Conservation (phyloP, 345 rosid species). For the Salix dunnii region DNA sequence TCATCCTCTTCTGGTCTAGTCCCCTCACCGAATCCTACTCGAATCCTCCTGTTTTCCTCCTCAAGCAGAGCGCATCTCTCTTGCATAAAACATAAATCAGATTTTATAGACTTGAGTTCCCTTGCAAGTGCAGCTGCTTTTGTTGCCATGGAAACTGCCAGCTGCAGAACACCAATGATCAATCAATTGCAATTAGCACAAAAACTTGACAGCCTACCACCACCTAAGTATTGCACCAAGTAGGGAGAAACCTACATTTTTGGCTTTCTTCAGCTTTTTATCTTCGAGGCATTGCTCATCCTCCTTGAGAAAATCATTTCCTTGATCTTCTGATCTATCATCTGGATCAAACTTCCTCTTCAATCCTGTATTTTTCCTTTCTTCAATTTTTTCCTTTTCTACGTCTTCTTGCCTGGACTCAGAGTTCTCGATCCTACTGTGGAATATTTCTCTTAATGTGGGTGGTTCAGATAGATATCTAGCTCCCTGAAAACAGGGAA, state of each 20-base stretch:
- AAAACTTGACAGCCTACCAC: background rate
- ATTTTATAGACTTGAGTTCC: conserved; percentile 65
- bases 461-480: conserved; percentile 79
- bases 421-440: conserved; percentile 35
- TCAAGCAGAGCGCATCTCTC: conserved; percentile 71
- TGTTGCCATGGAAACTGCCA: conserved; percentile 78
- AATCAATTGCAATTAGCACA: conserved; percentile 2
- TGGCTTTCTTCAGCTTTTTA: conserved; percentile 57
- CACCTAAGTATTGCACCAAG: background rate
- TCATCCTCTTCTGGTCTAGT: conserved; percentile 94
- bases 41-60: conserved; percentile 81
- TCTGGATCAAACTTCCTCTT: conserved; percentile 67
- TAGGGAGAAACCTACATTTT: conserved; percentile 45
- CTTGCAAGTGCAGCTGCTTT: conserved; percentile 78
- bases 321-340: conserved; percentile 33
- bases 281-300: conserved; percentile 36
- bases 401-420: conserved; percentile 29
- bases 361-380: conserved; percentile 31
- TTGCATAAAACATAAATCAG: conserved; percentile 69
- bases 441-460: conserved; percentile 64
- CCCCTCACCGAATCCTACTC: conserved; percentile 66
- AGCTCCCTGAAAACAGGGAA: conserved; percentile 52
- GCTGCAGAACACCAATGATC: conserved; percentile 37
- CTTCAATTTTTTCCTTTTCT: conserved; percentile 2
- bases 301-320: conserved; percentile 35